Conservation (phyloP, 2,329 filamentous ascomycete genomes). For the Rhynchosporium agropyri region DNA sequence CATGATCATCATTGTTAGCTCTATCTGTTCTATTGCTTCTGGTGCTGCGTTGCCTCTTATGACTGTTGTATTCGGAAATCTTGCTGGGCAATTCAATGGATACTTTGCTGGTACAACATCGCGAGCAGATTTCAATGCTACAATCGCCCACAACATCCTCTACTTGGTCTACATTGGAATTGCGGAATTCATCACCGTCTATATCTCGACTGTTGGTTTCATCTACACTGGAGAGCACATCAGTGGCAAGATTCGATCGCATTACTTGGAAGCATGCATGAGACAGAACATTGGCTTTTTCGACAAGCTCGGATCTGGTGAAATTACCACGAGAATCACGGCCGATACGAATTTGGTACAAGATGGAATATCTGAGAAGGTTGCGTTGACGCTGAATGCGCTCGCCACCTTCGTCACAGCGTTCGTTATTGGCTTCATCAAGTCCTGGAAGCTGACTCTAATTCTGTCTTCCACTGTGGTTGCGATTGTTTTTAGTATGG, state of each 20-base stretch:
- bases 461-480: constrained; percentile 83
- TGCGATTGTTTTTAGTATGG: constrained; percentile 79
- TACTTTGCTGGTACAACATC: constrained; percentile 54
- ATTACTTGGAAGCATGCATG: constrained; percentile 83
- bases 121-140: constrained; percentile 58
- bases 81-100: constrained; percentile 70
- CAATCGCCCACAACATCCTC: constrained; percentile 66
- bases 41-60: constrained; percentile 61
- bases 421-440: constrained; percentile 87
- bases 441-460: constrained; percentile 90
- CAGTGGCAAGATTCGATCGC: constrained; percentile 74
- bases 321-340: constrained; percentile 92
- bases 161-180: constrained; percentile 88
- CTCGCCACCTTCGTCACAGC: constrained; percentile 83
- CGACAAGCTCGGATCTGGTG: constrained; percentile 88
- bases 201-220: constrained; percentile 83
- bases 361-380: constrained; percentile 90
- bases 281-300: constrained; percentile 91
- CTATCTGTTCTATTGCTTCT: constrained; percentile 57
- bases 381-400: constrained; percentile 75
- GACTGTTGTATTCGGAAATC: constrained; percentile 71
- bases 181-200: constrained; percentile 76
- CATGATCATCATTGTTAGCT: constrained; percentile 53
- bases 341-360: constrained; percentile 93
- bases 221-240: constrained; percentile 86